phyloP scores from a whole-genome alignment of 2,329 filamentous ascomycete genomes.

The Cytospora schulzeri region DNA sequence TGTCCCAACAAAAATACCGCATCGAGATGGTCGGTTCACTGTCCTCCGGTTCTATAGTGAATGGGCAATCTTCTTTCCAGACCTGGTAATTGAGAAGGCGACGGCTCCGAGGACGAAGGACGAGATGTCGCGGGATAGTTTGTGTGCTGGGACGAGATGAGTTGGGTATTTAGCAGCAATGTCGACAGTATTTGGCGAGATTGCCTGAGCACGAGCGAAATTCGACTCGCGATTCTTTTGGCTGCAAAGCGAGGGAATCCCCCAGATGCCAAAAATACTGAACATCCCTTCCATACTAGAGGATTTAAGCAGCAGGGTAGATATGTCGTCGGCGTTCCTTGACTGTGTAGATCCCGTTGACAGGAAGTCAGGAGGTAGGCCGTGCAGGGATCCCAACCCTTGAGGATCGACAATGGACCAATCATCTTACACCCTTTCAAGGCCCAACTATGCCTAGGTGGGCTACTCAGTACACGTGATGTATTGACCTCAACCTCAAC shows the following conservation, averaged over 20 bases:
- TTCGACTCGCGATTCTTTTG: neutral
- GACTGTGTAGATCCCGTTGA: neutral
- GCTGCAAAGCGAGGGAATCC: neutral
- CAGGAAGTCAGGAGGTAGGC: neutral
- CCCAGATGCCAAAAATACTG: neutral
- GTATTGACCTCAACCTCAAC: neutral
- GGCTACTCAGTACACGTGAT: neutral
- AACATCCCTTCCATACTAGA: neutral
- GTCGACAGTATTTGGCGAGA: constrained; percentile 18
- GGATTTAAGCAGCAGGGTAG: neutral
- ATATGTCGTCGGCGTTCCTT: neutral
- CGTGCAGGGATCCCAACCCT: neutral
- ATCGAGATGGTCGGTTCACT: neutral
- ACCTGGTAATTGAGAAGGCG: neutral
- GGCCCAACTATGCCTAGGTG: neutral
- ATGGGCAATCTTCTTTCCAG: neutral
- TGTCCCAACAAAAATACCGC: neutral
- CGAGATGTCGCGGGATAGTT: neutral
- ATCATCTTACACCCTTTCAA: constrained; percentile 25
- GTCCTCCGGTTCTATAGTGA: neutral
- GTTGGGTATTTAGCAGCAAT: neutral
- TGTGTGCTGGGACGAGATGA: neutral
- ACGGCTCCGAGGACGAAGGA: neutral
- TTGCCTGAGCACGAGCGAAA: constrained; percentile 12
- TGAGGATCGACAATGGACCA: neutral